phyloP scores from a whole-genome alignment of 2,329 filamentous ascomycete genomes.

The Ceratocystis cubensis region DNA sequence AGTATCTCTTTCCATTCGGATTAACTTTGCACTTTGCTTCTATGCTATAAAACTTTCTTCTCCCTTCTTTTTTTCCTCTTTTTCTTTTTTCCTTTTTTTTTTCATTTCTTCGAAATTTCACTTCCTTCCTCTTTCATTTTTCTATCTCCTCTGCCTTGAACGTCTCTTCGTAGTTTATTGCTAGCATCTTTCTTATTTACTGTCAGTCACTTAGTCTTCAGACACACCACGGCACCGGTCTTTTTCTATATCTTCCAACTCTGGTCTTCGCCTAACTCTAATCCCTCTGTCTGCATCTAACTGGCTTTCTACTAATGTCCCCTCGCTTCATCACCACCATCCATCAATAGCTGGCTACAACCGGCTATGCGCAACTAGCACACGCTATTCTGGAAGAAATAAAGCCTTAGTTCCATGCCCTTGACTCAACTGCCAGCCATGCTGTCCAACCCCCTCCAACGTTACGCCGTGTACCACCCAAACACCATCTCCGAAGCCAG shows the following conservation, averaged over 20 bases:
- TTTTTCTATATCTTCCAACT: too few species aligned
- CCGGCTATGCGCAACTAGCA: not conserved
- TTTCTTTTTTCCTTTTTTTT: not conserved
- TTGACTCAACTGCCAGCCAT: constrained; percentile 32
- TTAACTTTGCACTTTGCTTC: not conserved
- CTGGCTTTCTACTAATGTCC: not conserved
- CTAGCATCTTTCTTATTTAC: too few species aligned
- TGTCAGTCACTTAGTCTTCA: too few species aligned
- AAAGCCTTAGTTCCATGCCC: not conserved
- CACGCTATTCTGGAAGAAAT: not conserved
- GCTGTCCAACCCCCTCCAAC: constrained; percentile 52
- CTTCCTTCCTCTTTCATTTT: not conserved
- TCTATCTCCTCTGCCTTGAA: not conserved
- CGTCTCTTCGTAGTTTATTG: too few species aligned
- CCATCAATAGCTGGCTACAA: not conserved
- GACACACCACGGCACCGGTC: too few species aligned
- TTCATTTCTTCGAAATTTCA: not conserved
- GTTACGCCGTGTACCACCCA: constrained; percentile 49
- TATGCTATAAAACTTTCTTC: not conserved
- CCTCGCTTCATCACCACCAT: not conserved
- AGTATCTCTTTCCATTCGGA: not conserved
- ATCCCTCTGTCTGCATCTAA: not conserved
- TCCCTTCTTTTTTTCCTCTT: not conserved
- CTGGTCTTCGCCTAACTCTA: too few species aligned
- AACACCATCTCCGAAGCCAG: constrained; percentile 41